Evolutionary conservation across 805 yeast species (phyloP).

Genomic region (Cyberlindnera maclurae): DNA sequence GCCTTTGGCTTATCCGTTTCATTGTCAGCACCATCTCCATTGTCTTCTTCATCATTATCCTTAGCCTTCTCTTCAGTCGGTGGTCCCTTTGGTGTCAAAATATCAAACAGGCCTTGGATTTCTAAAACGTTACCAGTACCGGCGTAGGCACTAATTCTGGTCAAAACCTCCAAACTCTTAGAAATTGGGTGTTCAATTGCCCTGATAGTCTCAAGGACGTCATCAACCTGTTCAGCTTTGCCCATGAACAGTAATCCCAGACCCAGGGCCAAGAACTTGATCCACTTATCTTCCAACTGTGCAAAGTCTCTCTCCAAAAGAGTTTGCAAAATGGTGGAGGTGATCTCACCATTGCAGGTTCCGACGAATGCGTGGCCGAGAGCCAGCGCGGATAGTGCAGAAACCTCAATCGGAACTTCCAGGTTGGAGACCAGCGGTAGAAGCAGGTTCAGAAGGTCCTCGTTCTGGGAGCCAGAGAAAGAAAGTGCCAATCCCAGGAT

Average conservation of each 20-base stretch:
- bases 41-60: conserved; percentile 48
- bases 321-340: conserved; percentile 87
- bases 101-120: conserved; percentile 84
- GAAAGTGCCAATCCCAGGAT: conserved; percentile 90
- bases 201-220: conserved; percentile 85
- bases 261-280: conserved; percentile 85
- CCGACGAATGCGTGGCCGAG: conserved; percentile 94
- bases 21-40: conserved; percentile 34
- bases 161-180: conserved; percentile 79
- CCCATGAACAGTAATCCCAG: conserved; percentile 89
- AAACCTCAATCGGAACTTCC: conserved; percentile 65
- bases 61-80: conserved; percentile 49
- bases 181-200: conserved; percentile 95
- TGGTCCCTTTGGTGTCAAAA: conserved; percentile 67
- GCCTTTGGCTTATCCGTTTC: conserved; percentile 14
- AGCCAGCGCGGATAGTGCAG: conserved; percentile 83
- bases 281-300: conserved; percentile 81
- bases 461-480: conserved; percentile 89
- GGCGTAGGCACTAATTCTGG: conserved; percentile 89
- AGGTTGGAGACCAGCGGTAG: conserved; percentile 79
- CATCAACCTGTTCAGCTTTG: conserved; percentile 88
- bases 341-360: conserved; percentile 89
- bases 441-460: conserved; percentile 68
- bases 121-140: conserved; percentile 97
- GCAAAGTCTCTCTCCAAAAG: conserved; percentile 74